Percentiles rank a stretch among this genome's conserved stretches.
These are phyloP conservation scores for Kodamaea jinghongensis DNA, from an alignment of 805 yeast species.

Conservation along the genomic window DNA sequence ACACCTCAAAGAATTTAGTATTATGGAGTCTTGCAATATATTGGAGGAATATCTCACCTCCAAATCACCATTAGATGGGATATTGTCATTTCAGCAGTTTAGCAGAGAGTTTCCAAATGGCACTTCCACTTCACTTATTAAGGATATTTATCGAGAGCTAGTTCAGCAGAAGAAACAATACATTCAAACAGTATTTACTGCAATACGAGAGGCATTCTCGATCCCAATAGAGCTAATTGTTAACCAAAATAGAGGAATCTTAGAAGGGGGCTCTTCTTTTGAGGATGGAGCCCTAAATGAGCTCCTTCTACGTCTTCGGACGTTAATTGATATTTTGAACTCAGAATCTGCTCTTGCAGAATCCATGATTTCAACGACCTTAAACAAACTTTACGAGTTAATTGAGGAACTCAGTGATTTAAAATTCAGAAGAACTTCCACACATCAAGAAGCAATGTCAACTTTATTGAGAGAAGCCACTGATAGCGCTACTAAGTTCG, in stretches of 20 bases:
- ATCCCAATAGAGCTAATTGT: slow-evolving; percentile 17
- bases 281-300: too few species aligned
- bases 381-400: not conserved
- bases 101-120: slow-evolving; percentile 15
- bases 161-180: slow-evolving; percentile 10
- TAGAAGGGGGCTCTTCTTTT: too few species aligned
- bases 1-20: not conserved
- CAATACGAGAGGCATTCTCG: slow-evolving; percentile 20
- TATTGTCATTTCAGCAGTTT: slow-evolving; percentile 20
- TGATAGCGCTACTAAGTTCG: slow-evolving; percentile 12
- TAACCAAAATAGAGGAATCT: too few species aligned
- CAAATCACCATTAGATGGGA: slow-evolving; percentile 16
- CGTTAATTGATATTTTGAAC: too few species aligned
- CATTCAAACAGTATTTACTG: slow-evolving; percentile 6
- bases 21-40: slow-evolving; percentile 23
- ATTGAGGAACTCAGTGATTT: slow-evolving; percentile 29
- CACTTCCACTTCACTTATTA: slow-evolving; percentile 5
- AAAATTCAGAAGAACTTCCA: slow-evolving; percentile 16
- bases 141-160: slow-evolving; percentile 15
- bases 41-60: slow-evolving; percentile 18
- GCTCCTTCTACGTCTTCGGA: too few species aligned
- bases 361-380: too few species aligned
- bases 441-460: slow-evolving; percentile 11
- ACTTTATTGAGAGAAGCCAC: slow-evolving; percentile 18
- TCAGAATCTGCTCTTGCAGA: too few species aligned